Conservation (phyloP, 805 yeast genomes). For the Wickerhamomyces silvicola region DNA sequence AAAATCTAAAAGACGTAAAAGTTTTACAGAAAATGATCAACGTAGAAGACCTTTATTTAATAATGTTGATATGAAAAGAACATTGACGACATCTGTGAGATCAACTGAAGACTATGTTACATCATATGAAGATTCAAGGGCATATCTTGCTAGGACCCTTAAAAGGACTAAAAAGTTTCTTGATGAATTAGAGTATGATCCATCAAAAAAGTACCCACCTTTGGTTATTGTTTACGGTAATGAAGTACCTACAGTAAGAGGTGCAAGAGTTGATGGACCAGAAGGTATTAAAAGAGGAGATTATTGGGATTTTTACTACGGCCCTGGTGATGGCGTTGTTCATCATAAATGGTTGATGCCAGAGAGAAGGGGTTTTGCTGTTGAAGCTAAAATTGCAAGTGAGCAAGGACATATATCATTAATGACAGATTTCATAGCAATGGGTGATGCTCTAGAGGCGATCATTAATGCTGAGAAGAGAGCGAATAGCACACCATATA, state of each 20-base stretch:
- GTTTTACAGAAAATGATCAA: slow-evolving; percentile 5
- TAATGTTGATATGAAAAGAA: slow-evolving; percentile 13
- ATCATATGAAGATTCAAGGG: slow-evolving; percentile 47
- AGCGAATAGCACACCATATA: not conserved
- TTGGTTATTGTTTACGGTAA: slow-evolving; percentile 77
- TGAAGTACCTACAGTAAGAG: slow-evolving; percentile 78
- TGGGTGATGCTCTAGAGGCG: slow-evolving; percentile 66
- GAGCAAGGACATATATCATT: slow-evolving; percentile 73
- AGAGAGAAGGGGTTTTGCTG: slow-evolving; percentile 62
- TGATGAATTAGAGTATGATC: slow-evolving; percentile 47
- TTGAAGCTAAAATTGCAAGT: slow-evolving; percentile 61
- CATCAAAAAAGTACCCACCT: slow-evolving; percentile 66
- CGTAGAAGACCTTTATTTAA: slow-evolving; percentile 3
- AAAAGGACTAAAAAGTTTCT: slow-evolving; percentile 51
- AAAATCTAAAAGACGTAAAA: slow-evolving; percentile 1
- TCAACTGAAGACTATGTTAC: slow-evolving; percentile 20
- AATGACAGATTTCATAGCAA: slow-evolving; percentile 63
- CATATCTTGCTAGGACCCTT: slow-evolving; percentile 58
- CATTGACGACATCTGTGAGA: slow-evolving; percentile 11
- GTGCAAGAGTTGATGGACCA: slow-evolving; percentile 55
- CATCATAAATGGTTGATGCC: slow-evolving; percentile 82
- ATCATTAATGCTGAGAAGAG: slow-evolving; percentile 51
- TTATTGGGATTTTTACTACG: slow-evolving; percentile 72
- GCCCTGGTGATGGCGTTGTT: slow-evolving; percentile 92
- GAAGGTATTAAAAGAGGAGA: slow-evolving; percentile 65